Evolutionary conservation across 345 rosid species (phyloP), one percentile per base, ranked within the genome.

Genomic region (Linum trigynum): DNA sequence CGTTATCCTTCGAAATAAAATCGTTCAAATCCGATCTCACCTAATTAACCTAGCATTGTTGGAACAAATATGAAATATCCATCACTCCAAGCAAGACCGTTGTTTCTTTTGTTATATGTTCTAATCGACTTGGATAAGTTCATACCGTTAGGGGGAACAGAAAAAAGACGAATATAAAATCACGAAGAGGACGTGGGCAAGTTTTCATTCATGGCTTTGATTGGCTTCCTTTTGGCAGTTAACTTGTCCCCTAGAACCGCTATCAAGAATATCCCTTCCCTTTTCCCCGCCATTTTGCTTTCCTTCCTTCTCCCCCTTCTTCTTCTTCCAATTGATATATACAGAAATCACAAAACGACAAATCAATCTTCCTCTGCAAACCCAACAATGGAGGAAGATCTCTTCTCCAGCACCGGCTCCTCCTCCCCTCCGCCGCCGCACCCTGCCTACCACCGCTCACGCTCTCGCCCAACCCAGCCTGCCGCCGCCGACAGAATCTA

Each of bases 401-500:
- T 67, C 17, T 79, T 9, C 12, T 57, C 61, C 61, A 17, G 35
- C 32, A 14, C 2, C 58, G 16, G 23, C 35, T 55, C 58, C 58
- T 55, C 58, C 59, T 57, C 59, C 36, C 38, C 32, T n/a, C 38
- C 61, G 37, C 38, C 61, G 37, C 38, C 61, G 37, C 38, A 53
- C 51, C 71, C 1, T 59, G 71, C 10, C 68, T 74, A 45, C 15
- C 73, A 7, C 51, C 71, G 66, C 39, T 63, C 50, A 15, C 75
- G 77, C 11, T 35, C 67, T 70, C 68, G 68, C 64, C 65, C 81
- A 5, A 63, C 78, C 67, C 86, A 86, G 42, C 87, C 85, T 0
- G 67, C 86, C 5, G 69, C 85, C 0, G 69, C 85, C 0, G 91
- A 86, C 64, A 69, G 98, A 4, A 87, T 92, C 0, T 56, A 65